Evolutionary conservation across 2,329 filamentous ascomycete species (phyloP), one percentile per base, ranked within the genome.

Genomic region (Ophiostoma montium): DNA sequence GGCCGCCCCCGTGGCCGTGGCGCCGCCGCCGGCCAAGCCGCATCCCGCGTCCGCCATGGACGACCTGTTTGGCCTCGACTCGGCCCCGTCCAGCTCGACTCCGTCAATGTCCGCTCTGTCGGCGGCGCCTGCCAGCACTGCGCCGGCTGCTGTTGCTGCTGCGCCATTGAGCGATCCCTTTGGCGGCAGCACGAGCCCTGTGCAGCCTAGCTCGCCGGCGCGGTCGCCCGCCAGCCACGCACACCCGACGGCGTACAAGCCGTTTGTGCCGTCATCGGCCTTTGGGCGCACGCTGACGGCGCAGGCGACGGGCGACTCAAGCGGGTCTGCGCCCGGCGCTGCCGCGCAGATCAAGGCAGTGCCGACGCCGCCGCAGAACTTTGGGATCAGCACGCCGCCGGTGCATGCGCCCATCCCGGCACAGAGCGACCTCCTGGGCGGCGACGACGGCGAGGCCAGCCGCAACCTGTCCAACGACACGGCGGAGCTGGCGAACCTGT

Each of bases 61-160:
- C 53, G 92, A 98, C 63, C 69, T 98, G 15, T 96, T 98, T 60
- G 90, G 89, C 1, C 74, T 98, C 18, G 90, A 96, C 62, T 80
- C 86, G 15, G 76, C 70, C 60, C 46, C 46, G 6, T 56, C 70
- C 50, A 60, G 69, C 39, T 63, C 71, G 10, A 65, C 69, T 3
- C 69, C 75, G 16, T 44, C 68, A 75, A 13, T 49, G 31, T 47
- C 52, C 0, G 49, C 50, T 1, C 31, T 57, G 36, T 35, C 53
- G 8, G 52, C 55, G 1, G 47, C 36, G 2, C 21, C 53, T 6
- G 47, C 49, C 5, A 53, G 50, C 12, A 19, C 30, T 16, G 70
- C 76, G 10, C n/a, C 79, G 84, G 56, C 33, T 16, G 70, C 76
- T 9, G 79, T 84, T 56, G 63, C 71, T 66, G 76, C 11, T 73